Base-by-base conservation (phyloP, 192 early-diverging fungal genomes). In the Coemansia sp. region DNA sequence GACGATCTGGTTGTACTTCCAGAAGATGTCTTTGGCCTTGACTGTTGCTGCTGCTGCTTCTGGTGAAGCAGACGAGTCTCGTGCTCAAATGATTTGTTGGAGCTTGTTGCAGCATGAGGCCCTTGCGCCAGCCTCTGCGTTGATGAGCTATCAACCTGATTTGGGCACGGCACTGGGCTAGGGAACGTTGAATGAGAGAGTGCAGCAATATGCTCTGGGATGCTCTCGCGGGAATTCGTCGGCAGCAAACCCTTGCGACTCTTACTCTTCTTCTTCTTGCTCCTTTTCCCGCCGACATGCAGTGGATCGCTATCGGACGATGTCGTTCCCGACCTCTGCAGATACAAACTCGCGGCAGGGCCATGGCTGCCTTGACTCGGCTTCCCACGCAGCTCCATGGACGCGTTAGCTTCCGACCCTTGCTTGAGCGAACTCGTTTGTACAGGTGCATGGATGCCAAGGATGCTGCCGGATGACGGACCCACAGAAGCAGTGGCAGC, bases 171-270 rank as follows among this genome's bases (percentile, higher is more conserved):
- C 8, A 65, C 71, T 6, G 76, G 76, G 37, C 76, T 79, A 30
- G 76, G 76, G 25, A 79, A 79, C 15, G 76, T 72, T 22, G 76
- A 79, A 55, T 73, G 76, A 9, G 76, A 79, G 15, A 79, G 76
- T 27, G 70, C 76, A n/a, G 71, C 62, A 54, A 79, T 70, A 44
- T 79, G 76, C 25, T 79, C 70, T 11, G 70, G 67, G 27, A 78
- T 68, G 62, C 70, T 73, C 29, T 79, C 76, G n/a, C 76, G 67
- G 36, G 76, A 79, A 22, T 61, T 57, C 7, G 64, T 50, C 7
- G 59, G 63, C 45, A 79, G 45, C 29, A 79, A 45, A 6, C 76
- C 76, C 42, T 68, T 65, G 38, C 76, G 65, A 27, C 50, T 41
- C 15, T 66, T 67, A 11, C 61, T 38, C 59, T 62, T 73, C 30